Percentiles rank a stretch among this genome's conserved stretches.
Conservation (phyloP, 176 grass and related monocot species). For the Otatea glauca region DNA sequence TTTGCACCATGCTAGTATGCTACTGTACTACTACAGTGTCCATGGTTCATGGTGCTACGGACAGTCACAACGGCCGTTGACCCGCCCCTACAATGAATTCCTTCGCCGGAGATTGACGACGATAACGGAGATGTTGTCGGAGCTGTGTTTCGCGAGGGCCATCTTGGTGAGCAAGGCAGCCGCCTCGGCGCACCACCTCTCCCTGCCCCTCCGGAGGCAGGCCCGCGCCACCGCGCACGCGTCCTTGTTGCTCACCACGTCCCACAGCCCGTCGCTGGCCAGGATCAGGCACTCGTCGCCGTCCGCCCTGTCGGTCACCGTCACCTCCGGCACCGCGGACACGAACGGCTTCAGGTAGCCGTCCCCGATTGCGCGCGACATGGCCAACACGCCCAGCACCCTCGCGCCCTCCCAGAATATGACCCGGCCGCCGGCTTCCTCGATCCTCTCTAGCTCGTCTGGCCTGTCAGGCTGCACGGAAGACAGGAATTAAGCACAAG, state of each 20-base stretch:
- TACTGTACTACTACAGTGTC: neutral
- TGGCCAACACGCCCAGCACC: constrained; percentile 80
- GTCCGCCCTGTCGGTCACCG: constrained; percentile 55
- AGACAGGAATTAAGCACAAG: neutral
- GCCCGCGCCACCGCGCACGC: constrained; percentile 72
- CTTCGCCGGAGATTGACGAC: constrained; percentile 65
- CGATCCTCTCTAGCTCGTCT: constrained; percentile 80
- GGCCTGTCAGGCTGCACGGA: constrained; percentile 62
- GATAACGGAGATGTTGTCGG: constrained; percentile 80
- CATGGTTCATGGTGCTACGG: neutral
- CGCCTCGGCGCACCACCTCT: constrained; percentile 71
- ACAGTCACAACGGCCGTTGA: neutral
- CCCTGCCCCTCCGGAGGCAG: constrained; percentile 56
- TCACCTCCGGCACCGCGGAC: constrained; percentile 72
- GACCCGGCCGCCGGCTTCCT: constrained; percentile 68
- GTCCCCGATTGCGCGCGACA: constrained; percentile 93
- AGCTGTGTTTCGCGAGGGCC: constrained; percentile 68
- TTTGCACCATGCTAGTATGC: neutral
- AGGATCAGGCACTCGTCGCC: constrained; percentile 88
- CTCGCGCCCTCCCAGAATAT: constrained; percentile 90
- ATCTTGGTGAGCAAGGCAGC: constrained; percentile 90
- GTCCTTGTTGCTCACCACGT: constrained; percentile 81
- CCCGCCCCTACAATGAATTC: neutral
- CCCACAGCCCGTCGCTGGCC: constrained; percentile 91
- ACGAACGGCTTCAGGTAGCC: constrained; percentile 78